Conservation (phyloP, 257 asterid species). For the Euphrasia confusa region DNA sequence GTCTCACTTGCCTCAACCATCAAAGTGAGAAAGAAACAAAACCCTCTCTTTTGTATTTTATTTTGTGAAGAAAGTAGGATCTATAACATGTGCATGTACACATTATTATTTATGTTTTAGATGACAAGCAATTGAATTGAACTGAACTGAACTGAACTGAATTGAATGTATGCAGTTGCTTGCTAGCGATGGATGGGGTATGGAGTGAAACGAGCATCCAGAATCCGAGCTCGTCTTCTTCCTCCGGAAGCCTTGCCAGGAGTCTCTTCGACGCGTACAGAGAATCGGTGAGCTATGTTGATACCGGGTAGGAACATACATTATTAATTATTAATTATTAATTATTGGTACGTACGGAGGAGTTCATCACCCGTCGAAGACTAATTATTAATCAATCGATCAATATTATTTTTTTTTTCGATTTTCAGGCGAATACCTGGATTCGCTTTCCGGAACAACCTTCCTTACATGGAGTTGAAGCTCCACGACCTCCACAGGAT, state of each 20-base stretch:
- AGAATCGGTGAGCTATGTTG: constrained; percentile 28
- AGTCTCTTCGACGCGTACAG: constrained; percentile 45
- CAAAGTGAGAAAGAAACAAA: constrained; percentile 34
- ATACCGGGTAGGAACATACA: constrained; percentile 31
- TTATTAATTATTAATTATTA: too few species aligned
- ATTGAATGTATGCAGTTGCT: constrained; percentile 35
- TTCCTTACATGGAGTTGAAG: constrained; percentile 53
- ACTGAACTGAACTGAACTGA: not conserved
- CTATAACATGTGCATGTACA: not conserved
- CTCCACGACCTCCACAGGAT: constrained; percentile 37
- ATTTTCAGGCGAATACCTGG: constrained; percentile 68
- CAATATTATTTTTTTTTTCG: too few species aligned
- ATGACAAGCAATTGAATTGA: not conserved
- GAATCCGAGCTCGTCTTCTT: constrained; percentile 35
- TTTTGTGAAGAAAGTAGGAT: too few species aligned
- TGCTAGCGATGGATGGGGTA: constrained; percentile 44
- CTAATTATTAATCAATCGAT: not conserved
- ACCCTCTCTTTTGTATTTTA: too few species aligned
- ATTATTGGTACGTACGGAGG: too few species aligned
- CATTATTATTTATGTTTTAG: not conserved
- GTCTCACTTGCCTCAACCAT: constrained; percentile 45
- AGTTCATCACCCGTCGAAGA: not conserved
- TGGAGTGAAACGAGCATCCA: constrained; percentile 33
- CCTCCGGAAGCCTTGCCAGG: constrained; percentile 39
- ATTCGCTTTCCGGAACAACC: constrained; percentile 48